Evolutionary conservation across 768 basidiomycete genomes (phyloP).

Genomic region (Cystofilobasidium capitatum): DNA sequence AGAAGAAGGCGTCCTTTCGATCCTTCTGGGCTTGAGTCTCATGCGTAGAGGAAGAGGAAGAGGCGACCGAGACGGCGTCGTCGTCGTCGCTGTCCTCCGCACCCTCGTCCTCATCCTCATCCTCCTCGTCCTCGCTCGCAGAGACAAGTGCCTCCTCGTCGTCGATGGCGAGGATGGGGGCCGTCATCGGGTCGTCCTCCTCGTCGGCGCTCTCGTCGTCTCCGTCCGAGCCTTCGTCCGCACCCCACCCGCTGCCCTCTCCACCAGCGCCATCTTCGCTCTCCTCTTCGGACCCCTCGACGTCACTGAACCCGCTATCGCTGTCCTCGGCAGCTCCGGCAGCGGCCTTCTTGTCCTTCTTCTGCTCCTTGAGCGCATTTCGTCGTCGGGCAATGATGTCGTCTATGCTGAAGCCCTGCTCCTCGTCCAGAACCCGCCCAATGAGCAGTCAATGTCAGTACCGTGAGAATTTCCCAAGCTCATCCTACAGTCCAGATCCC

Average conservation of each 20-base stretch:
- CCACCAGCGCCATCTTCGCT: constrained; percentile 28
- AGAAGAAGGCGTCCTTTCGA: constrained; percentile 79
- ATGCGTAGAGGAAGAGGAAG: constrained; percentile 54
- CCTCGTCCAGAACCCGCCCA: constrained; percentile 35
- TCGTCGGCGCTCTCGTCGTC: constrained; percentile 33
- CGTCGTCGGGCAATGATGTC: constrained; percentile 72
- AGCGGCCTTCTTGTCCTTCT: constrained; percentile 27
- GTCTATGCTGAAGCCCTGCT: constrained; percentile 76
- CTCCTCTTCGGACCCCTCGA: constrained; percentile 31
- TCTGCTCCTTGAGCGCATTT: constrained; percentile 41
- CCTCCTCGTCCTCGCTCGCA: constrained; percentile 31
- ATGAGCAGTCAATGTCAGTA: neutral
- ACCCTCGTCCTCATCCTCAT: constrained; percentile 35
- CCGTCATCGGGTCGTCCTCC: constrained; percentile 36
- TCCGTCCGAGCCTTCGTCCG: constrained; percentile 30
- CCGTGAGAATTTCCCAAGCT: neutral
- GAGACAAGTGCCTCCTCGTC: constrained; percentile 24
- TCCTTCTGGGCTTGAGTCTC: constrained; percentile 54
- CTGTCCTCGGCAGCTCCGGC: constrained; percentile 26
- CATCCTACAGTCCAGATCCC: neutral
- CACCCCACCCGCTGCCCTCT: constrained; percentile 18
- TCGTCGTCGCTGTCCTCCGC: constrained; percentile 44
- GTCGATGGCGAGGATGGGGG: constrained; percentile 18
- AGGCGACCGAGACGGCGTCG: constrained; percentile 41
- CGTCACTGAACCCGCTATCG: constrained; percentile 29